Percentiles rank a stretch among this genome's conserved stretches.
phyloP scores from a whole-genome alignment of 1,284 basidiomycete species.

The Cutaneotrichosporon dermatis region DNA sequence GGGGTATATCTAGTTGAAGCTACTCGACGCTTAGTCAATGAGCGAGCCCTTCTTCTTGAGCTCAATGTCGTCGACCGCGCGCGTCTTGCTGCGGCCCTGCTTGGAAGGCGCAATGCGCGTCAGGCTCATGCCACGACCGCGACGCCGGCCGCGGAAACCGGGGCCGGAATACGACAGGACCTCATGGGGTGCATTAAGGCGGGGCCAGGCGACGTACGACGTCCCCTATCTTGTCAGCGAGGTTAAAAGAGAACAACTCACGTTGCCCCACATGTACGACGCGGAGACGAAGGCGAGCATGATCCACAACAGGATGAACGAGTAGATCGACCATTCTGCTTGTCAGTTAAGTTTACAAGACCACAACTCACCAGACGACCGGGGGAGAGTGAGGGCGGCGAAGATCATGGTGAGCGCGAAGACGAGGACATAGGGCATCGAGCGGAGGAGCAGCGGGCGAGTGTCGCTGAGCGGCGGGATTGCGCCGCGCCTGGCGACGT shows the following conservation, averaged over 20 bases:
- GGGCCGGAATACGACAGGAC: slow-evolving; percentile 81
- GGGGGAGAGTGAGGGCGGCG: slow-evolving; percentile 74
- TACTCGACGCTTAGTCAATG: slow-evolving; percentile 35
- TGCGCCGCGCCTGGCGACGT: slow-evolving; percentile 69
- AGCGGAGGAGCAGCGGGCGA: slow-evolving; percentile 72
- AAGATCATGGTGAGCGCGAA: slow-evolving; percentile 83
- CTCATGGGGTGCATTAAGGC: slow-evolving; percentile 76
- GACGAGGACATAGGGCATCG: slow-evolving; percentile 78
- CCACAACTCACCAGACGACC: slow-evolving; percentile 63
- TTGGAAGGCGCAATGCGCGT: slow-evolving; percentile 45
- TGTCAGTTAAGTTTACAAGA: slow-evolving; percentile 35
- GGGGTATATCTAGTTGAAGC: no score
- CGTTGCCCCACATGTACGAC: slow-evolving; percentile 67
- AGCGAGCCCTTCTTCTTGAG: slow-evolving; percentile 48
- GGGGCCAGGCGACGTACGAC: slow-evolving; percentile 90
- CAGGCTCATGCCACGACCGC: slow-evolving; percentile 64
- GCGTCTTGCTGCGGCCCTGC: slow-evolving; percentile 24
- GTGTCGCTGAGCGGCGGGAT: slow-evolving; percentile 70
- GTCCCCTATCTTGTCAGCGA: slow-evolving; percentile 34
- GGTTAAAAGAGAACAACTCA: slow-evolving; percentile 21
- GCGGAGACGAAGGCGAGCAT: slow-evolving; percentile 59
- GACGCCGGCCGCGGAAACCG: slow-evolving; percentile 70
- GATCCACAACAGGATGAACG: slow-evolving; percentile 76
- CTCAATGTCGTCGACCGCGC: slow-evolving; percentile 33
- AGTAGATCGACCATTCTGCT: slow-evolving; percentile 36